These are phyloP conservation scores for Pythium aphanidermatum DNA, from an alignment of 352 stramenopile species.

Conservation along the genomic window DNA sequence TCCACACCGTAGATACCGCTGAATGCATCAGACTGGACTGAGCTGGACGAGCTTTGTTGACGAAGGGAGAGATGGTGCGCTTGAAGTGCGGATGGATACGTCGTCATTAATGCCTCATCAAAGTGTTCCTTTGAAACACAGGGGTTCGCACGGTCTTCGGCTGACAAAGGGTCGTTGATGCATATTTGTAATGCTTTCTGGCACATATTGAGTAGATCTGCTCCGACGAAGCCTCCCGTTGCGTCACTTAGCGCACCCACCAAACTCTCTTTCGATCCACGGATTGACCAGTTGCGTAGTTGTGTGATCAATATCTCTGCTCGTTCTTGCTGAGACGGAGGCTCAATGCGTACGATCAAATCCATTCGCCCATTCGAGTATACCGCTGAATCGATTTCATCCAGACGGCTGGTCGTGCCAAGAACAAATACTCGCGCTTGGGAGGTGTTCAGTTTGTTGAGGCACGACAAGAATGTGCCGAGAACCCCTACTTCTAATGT, in stretches of 20 bases:
- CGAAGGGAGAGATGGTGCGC: slow-evolving; percentile 91
- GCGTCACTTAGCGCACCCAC: slow-evolving; percentile 89
- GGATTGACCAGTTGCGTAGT: slow-evolving; percentile 71
- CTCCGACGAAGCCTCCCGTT: slow-evolving; percentile 94
- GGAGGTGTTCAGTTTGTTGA: slow-evolving; percentile 64
- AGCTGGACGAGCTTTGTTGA: slow-evolving; percentile 15
- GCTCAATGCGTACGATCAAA: slow-evolving; percentile 92
- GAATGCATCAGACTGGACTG: slow-evolving; percentile 20
- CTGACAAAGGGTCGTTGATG: slow-evolving; percentile 32
- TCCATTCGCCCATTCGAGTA: slow-evolving; percentile 96
- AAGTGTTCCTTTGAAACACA: slow-evolving; percentile 36
- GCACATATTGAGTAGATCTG: slow-evolving; percentile 74
- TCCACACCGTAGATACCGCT: slow-evolving; percentile 95
- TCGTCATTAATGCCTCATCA: slow-evolving; percentile 86
- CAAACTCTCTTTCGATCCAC: slow-evolving; percentile 48
- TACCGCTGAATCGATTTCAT: slow-evolving; percentile 89
- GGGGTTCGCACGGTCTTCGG: background rate
- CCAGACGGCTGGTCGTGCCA: slow-evolving; percentile 65
- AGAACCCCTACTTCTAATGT: slow-evolving; percentile 73
- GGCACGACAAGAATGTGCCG: slow-evolving; percentile 74
- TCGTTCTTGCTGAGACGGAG: slow-evolving; percentile 89
- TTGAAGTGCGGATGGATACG: slow-evolving; percentile 94
- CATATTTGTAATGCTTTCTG: slow-evolving; percentile 62
- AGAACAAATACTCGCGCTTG: slow-evolving; percentile 54
- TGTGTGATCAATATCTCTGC: slow-evolving; percentile 91